Evolutionary conservation across 345 rosid species (phyloP), one percentile per base, ranked within the genome.

Genomic region (Xanthoceras sorbifolium): DNA sequence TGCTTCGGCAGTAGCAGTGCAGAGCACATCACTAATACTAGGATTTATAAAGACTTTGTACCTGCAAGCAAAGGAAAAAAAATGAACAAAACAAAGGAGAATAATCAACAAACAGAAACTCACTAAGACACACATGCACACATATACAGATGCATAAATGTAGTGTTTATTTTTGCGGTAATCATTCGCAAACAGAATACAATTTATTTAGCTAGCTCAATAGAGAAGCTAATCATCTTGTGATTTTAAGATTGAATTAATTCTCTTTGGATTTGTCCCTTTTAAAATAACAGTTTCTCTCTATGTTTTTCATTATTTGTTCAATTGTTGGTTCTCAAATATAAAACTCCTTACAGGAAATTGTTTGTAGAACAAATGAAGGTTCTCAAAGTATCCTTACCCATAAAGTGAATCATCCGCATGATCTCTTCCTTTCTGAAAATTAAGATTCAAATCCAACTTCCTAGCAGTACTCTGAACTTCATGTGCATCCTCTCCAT

Each of bases 1-100:
- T 23, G 98, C 99, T 85, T 96, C 99, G 14, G 98, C 99, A 18
- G 99, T 96, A 67, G 99, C 98, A 34, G 98, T 96, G 90, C 99
- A 96, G 62, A 96, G 90, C 74, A 96, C 99, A 76, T 96, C 99
- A 57, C 97, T 96, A 67, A 96, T 84, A 62, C 99, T 96, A 20
- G 98, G 99, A 80, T 96, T 96, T 79, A 96, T 88, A 88, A 96
- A 96, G 77, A 96, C 93, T 87, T 96, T 93, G 92, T 96, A 96
- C 93, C 99, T 96, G 83, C 87, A 88, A 80, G 67, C 80, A 73
- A 65, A 71, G 34, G 60, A 55, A 78, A 38, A 76, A 23, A 69
- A 64, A 59, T 26, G 40, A 72, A 12, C 57, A 68, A 38, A 48
- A 14, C 40, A 23, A 65, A 12, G n/a, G 3, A 20, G 28, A 17